Evolutionary conservation across 352 stramenopile species (phyloP).

Genomic region (Globisporangium nodosum): DNA sequence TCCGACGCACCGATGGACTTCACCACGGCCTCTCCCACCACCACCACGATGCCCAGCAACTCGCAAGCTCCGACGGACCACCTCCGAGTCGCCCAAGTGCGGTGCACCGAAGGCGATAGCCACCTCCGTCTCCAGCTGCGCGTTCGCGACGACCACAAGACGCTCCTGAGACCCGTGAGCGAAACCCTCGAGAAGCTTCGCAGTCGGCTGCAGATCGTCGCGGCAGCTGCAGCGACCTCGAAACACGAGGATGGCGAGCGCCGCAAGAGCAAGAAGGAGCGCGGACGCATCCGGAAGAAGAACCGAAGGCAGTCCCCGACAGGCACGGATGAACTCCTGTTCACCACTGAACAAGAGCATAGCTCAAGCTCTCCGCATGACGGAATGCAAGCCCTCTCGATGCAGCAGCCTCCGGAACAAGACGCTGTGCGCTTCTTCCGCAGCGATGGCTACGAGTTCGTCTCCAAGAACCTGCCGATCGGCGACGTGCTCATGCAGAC

Average conservation of each 20-base stretch:
- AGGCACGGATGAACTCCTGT: not conserved
- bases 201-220: constrained; percentile 54
- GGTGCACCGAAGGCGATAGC: constrained; percentile 28
- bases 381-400: not conserved
- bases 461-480: constrained; percentile 22
- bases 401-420: constrained; percentile 3
- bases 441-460: constrained; percentile 25
- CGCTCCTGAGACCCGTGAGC: constrained; percentile 29
- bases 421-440: constrained; percentile 37
- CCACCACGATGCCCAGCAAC: not conserved
- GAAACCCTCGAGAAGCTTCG: constrained; percentile 56
- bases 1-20: not conserved
- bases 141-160: constrained; percentile 44
- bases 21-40: too few species aligned
- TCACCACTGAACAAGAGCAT: not conserved
- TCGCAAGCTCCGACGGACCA: not conserved
- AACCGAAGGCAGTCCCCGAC: not conserved
- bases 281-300: constrained; percentile 7
- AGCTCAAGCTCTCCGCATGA: not conserved
- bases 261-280: constrained; percentile 3
- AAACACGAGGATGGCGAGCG: not conserved
- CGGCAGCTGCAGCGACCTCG: constrained; percentile 11
- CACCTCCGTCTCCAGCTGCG: constrained; percentile 47
- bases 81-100: constrained; percentile 42
- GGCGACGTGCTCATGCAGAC: constrained; percentile 44